Evolutionary conservation across 2,329 filamentous ascomycete genomes (phyloP).

Genomic region (Ceratocystis huliohia): DNA sequence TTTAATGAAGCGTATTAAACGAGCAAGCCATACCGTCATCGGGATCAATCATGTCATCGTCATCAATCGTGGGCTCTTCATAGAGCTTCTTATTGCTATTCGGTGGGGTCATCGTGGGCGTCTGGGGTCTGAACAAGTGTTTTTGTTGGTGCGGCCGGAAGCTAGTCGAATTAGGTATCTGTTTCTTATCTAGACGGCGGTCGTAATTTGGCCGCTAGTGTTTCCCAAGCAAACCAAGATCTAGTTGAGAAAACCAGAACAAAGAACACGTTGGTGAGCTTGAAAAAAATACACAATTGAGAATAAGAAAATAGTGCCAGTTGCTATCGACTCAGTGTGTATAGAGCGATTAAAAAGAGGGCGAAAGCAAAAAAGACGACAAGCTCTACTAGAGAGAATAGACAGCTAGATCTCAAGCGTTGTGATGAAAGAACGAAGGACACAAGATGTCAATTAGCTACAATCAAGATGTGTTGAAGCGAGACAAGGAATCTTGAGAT

Average conservation of each 20-base stretch:
- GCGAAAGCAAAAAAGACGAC: not conserved
- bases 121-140: not conserved
- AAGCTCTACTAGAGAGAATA: not conserved
- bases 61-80: constrained; percentile 36
- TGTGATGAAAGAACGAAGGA: not conserved
- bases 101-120: constrained; percentile 20
- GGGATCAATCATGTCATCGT: constrained; percentile 64
- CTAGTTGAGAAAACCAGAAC: not conserved
- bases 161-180: not conserved
- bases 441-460: not conserved
- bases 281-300: not conserved
- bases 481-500: constrained; percentile 4
- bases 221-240: not conserved
- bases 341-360: not conserved
- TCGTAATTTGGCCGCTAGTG: not conserved
- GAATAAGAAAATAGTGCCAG: not conserved
- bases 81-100: constrained; percentile 19
- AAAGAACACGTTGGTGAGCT: not conserved
- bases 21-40: constrained; percentile 50
- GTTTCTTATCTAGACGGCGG: not conserved
- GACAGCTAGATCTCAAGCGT: not conserved
- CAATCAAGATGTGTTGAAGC: not conserved
- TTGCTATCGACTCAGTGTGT: not conserved
- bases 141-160: not conserved
- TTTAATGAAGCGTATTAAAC: not conserved